Conservation (phyloP, 768 basidiomycete species). For the Leccinum disarticulatum region DNA sequence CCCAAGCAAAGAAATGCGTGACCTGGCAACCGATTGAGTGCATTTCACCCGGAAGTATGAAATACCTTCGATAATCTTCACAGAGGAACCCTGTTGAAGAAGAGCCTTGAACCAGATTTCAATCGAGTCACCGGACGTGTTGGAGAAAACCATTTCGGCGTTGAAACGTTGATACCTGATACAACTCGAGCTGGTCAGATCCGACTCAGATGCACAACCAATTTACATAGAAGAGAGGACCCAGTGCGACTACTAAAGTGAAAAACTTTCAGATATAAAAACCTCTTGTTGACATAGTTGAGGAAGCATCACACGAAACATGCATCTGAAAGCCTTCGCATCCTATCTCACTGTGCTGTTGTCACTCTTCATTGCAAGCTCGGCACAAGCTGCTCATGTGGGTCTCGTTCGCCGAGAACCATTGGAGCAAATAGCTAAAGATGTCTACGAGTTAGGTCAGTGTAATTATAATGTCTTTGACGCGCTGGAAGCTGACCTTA, state of each 20-base stretch:
- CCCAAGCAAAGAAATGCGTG: background rate
- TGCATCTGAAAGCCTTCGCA: background rate
- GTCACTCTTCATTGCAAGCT: constrained; percentile 1
- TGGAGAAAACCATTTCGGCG: too few species aligned
- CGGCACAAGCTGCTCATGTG: background rate
- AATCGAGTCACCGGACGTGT: too few species aligned
- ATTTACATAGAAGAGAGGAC: background rate
- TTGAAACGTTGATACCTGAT: too few species aligned
- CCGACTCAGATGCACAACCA: background rate
- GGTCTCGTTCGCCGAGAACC: background rate
- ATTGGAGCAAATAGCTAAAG: background rate
- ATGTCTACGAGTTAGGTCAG: background rate
- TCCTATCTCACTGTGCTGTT: background rate
- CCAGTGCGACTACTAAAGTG: background rate
- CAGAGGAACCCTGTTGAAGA: background rate
- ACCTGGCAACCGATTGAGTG: background rate
- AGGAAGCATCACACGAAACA: background rate
- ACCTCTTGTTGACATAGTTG: background rate
- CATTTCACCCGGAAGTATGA: background rate
- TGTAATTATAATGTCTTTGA: background rate
- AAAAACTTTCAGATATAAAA: background rate
- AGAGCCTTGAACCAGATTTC: background rate
- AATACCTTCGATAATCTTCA: background rate
- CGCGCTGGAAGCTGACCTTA: background rate
- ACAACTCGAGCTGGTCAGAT: too few species aligned